Percentiles rank a stretch among this genome's conserved stretches.
Evolutionary conservation across 805 yeast species (phyloP).

Genomic region (Jamesozyma lodderae): DNA sequence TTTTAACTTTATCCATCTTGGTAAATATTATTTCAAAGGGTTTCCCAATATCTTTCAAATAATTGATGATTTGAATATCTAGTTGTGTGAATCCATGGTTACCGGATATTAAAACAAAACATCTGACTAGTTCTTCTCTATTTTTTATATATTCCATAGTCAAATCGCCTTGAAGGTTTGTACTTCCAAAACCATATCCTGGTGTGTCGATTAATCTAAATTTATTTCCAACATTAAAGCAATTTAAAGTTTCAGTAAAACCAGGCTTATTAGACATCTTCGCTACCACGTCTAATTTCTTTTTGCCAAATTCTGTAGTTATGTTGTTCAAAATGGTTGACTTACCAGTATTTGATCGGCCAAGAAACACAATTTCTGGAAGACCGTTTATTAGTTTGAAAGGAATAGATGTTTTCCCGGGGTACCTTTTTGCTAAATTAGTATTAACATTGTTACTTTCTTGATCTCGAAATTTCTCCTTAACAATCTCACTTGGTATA

Average conservation of each 20-base stretch:
- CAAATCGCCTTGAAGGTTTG: conserved; percentile 55
- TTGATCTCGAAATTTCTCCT: conserved; percentile 4
- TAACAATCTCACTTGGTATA: conserved; percentile 38
- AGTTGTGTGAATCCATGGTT: conserved; percentile 48
- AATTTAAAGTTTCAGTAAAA: conserved; percentile 53
- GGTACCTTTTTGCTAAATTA: conserved; percentile 14
- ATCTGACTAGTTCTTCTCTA: conserved; percentile 45
- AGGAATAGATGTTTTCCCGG: conserved; percentile 22
- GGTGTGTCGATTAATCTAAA: conserved; percentile 76
- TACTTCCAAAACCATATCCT: conserved; percentile 77
- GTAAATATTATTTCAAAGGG: conserved; percentile 72
- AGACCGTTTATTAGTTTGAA: conserved; percentile 31
- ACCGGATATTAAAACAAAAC: conserved; percentile 55
- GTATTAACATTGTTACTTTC: conserved; percentile 13
- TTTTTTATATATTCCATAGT: conserved; percentile 53
- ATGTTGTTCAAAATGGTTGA: conserved; percentile 64
- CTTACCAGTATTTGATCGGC: conserved; percentile 82
- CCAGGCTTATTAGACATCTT: conserved; percentile 49
- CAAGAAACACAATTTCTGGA: conserved; percentile 72
- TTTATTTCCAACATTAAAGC: conserved; percentile 55
- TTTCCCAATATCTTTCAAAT: conserved; percentile 45
- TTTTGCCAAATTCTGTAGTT: conserved; percentile 33
- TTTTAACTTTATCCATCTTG: conserved; percentile 53
- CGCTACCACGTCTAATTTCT: conserved; percentile 36
- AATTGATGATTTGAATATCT: conserved; percentile 46